Conservation (phyloP, 805 yeast genomes). For the Schwanniomyces occidentalis region DNA sequence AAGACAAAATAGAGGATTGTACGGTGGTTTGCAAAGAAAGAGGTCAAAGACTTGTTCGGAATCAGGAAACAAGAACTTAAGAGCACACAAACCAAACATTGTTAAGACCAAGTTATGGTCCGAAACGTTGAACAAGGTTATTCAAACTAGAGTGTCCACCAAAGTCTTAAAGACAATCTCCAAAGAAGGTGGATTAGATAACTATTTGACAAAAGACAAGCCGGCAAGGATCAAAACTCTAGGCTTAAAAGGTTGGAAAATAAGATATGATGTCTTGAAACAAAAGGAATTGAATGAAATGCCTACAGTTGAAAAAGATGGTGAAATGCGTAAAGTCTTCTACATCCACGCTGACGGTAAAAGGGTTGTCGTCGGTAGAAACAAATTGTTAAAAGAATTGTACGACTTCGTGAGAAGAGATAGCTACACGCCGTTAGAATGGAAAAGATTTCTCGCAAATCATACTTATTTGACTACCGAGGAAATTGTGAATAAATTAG, state of each 20-base stretch:
- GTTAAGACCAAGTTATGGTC: constrained; percentile 80
- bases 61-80: constrained; percentile 67
- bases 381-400: constrained; percentile 56
- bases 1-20: constrained; percentile 83
- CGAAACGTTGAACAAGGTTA: constrained; percentile 60
- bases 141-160: constrained; percentile 68
- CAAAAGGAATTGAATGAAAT: constrained; percentile 40
- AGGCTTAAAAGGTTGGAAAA: constrained; percentile 90
- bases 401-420: constrained; percentile 51
- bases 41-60: constrained; percentile 81
- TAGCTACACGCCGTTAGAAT: constrained; percentile 43
- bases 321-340: constrained; percentile 41
- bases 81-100: constrained; percentile 81
- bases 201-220: constrained; percentile 81
- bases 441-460: constrained; percentile 46
- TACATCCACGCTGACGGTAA: constrained; percentile 47
- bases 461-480: constrained; percentile 47
- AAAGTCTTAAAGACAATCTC: constrained; percentile 83
- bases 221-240: constrained; percentile 88
- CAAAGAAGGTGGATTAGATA: constrained; percentile 94
- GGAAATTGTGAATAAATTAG: constrained; percentile 52
- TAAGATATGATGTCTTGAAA: constrained; percentile 72
- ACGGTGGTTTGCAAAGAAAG: constrained; percentile 82
- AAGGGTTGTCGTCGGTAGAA: constrained; percentile 62
- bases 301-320: constrained; percentile 31